Conservation (phyloP, 2,329 filamentous ascomycete species). For the Claviceps sp. region DNA sequence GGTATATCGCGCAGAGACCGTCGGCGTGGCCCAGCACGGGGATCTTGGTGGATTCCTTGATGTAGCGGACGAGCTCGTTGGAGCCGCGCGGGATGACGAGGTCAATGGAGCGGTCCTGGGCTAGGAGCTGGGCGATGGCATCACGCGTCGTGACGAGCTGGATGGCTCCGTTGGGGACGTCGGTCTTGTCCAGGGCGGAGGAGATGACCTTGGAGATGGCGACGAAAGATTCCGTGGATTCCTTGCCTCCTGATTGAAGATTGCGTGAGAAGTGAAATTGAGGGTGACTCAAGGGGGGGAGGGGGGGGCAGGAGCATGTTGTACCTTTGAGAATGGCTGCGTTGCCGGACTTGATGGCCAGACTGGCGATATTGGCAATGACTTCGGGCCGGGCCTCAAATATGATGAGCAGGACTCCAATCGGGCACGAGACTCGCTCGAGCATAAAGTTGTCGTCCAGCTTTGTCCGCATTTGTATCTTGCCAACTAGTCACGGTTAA, state of each 20-base stretch:
- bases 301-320: neutral
- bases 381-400: conserved; percentile 97
- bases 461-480: conserved; percentile 67
- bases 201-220: conserved; percentile 82
- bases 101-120: conserved; percentile 77
- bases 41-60: conserved; percentile 84
- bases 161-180: conserved; percentile 74
- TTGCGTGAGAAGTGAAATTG: neutral
- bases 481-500: conserved; percentile 48
- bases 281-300: neutral
- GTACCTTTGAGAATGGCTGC: conserved; percentile 84
- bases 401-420: conserved; percentile 95
- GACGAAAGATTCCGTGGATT: conserved; percentile 89
- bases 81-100: conserved; percentile 87
- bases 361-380: conserved; percentile 91
- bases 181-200: conserved; percentile 53
- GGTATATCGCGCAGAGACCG: conserved; percentile 77
- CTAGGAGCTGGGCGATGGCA: conserved; percentile 76
- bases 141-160: conserved; percentile 92
- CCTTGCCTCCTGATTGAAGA: conserved; percentile 60
- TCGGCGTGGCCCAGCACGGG: conserved; percentile 94
- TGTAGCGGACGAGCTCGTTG: conserved; percentile 79
- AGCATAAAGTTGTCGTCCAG: conserved; percentile 78
- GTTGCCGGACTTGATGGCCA: conserved; percentile 95
- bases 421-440: conserved; percentile 83